Evolutionary conservation across 140 eudicot genomes (phyloP), one percentile per base, ranked within the genome.

Genomic region (Senecio squalidus): DNA sequence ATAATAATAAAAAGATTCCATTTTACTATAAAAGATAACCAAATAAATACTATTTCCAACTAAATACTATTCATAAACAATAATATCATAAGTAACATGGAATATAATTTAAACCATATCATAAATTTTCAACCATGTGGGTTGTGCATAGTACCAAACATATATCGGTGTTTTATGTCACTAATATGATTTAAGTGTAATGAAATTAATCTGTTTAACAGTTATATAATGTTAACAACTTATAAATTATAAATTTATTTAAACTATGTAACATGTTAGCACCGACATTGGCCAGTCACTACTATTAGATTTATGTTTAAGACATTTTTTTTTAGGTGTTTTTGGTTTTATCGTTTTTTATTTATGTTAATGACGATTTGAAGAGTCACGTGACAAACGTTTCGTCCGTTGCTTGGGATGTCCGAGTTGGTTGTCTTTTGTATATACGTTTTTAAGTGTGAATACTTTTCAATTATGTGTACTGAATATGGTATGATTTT

Each of bases 41-140:
- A 62, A 62, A 43, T 27, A 54, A 62, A 43, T 27, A 54, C 29
- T 18, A 10, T 16, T 40, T 14, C 2, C 17, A 9, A 4, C 24
- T 36, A 25, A 41, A 33, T 52, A 28, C 51, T 53, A 20, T 62
- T 44, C 34, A 18, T 63, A 40, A 39, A 53, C 24, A 45, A 31
- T 44, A 60, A 23, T 54, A 62, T 43, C 58, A 24, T 6, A 36
- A 71, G 71, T 45, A 71, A 64, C 71, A 55, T 64, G 60, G 67
- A 64, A n/a, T n/a, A n/a, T n/a, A n/a, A 36, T 56, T 71, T 63
- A 62, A 46, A 30, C 45, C 33, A 62, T 53, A 16, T 60, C n/a
- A n/a, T n/a, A n/a, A n/a, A n/a, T n/a, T n/a, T 26, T 16, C 24
- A 61, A 16, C 53, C 76, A 71, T 71, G 76, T 71, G 76, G 34